A percentile compares a stretch with the other conserved stretches of the same genome.
phyloP scores from a whole-genome alignment of 805 yeast genomes.

The Cephaloascus fragrans region DNA sequence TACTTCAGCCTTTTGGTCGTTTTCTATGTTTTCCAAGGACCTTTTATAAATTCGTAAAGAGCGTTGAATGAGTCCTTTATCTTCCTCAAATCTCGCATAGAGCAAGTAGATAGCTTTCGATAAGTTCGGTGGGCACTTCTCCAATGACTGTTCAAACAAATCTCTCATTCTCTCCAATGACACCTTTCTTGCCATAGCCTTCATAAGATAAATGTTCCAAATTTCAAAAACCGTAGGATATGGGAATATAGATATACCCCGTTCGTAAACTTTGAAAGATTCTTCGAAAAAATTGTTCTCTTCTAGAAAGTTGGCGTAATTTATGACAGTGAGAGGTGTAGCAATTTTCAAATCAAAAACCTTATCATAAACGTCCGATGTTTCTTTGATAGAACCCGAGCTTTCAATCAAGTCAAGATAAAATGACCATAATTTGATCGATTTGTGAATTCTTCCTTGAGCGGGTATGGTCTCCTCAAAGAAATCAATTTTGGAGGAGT shows the following conservation, averaged over 20 bases:
- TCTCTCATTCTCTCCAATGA: slow-evolving; percentile 40
- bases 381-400: slow-evolving; percentile 28
- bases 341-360: slow-evolving; percentile 52
- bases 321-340: slow-evolving; percentile 55
- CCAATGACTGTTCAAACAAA: slow-evolving; percentile 59
- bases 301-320: slow-evolving; percentile 55
- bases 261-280: slow-evolving; percentile 54
- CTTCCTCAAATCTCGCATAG: slow-evolving; percentile 57
- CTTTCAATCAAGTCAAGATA: slow-evolving; percentile 66
- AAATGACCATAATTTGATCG: slow-evolving; percentile 59
- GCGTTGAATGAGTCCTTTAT: slow-evolving; percentile 38
- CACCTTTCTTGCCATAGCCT: slow-evolving; percentile 21
- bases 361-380: slow-evolving; percentile 38
- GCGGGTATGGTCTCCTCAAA: slow-evolving; percentile 37
- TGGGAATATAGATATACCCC: slow-evolving; percentile 52
- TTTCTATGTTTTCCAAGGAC: slow-evolving; percentile 23
- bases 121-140: slow-evolving; percentile 36
- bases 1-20: slow-evolving; percentile 16
- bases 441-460: slow-evolving; percentile 50
- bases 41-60: slow-evolving; percentile 37
- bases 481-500: slow-evolving; percentile 10
- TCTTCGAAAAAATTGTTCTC: slow-evolving; percentile 34
- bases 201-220: slow-evolving; percentile 60
- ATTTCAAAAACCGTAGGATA: slow-evolving; percentile 58
- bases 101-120: slow-evolving; percentile 39